These are phyloP conservation scores for Umbelopsis isabellina DNA, from an alignment of 192 early-diverging fungal genomes.

Conservation along the genomic window DNA sequence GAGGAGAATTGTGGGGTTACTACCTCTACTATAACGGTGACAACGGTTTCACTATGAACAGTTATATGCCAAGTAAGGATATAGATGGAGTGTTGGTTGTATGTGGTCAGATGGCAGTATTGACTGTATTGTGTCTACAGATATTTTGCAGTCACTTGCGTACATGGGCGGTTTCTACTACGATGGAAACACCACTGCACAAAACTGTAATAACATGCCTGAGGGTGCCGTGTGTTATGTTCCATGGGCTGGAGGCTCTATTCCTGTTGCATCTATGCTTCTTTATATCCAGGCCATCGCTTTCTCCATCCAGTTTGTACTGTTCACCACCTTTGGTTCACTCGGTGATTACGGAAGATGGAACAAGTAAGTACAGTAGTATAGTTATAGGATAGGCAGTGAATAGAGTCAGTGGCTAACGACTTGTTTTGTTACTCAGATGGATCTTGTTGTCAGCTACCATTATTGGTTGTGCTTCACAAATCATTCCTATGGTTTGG, in stretches of 20 bases:
- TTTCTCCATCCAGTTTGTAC: conserved; percentile 37
- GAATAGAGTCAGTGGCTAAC: background rate
- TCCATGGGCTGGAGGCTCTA: conserved; percentile 13
- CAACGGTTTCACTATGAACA: conserved; percentile 39
- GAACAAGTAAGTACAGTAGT: conserved; percentile 20
- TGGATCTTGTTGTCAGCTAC: conserved; percentile 33
- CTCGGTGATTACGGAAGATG: conserved; percentile 39
- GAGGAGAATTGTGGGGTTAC: conserved; percentile 36
- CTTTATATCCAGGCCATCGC: conserved; percentile 43
- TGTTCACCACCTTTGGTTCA: conserved; percentile 42
- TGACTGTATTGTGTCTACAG: background rate
- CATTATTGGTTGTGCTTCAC: conserved; percentile 30
- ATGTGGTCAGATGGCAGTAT: background rate
- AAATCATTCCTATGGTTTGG: conserved; percentile 35
- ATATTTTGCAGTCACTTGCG: conserved; percentile 34
- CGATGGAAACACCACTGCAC: background rate
- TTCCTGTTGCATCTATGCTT: conserved; percentile 36
- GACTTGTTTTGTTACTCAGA: background rate
- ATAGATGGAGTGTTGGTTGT: too few species aligned
- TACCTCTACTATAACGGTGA: conserved; percentile 47
- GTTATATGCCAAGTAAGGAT: conserved; percentile 32
- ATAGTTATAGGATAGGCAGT: background rate
- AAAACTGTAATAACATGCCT: conserved; percentile 28
- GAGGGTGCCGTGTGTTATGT: conserved; percentile 26
- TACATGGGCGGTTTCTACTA: conserved; percentile 34